phyloP scores from a whole-genome alignment of 2,329 filamentous ascomycete species.

The Pseudogymnoascus sp. region DNA sequence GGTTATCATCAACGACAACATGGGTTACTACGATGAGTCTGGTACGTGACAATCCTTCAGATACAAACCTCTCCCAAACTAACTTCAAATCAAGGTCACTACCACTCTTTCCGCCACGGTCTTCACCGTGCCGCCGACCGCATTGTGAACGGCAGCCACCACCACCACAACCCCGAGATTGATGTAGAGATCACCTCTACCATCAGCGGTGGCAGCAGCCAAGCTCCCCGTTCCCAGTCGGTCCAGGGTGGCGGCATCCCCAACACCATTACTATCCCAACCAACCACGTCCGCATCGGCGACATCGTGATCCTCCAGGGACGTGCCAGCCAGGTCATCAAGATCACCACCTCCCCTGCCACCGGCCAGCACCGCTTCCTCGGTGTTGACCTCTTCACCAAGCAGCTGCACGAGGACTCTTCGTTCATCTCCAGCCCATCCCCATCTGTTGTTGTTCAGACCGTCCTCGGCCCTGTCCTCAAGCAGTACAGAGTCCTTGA shows the following conservation, averaged over 20 bases:
- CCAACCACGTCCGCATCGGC: constrained; percentile 98
- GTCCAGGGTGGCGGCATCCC: constrained; percentile 32
- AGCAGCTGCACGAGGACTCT: constrained; percentile 98
- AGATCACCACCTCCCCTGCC: constrained; percentile 95
- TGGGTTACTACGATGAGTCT: constrained; percentile 76
- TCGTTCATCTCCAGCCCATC: constrained; percentile 96
- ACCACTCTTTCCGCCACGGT: constrained; percentile 67
- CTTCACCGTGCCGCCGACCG: constrained; percentile 58
- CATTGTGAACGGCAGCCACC: constrained; percentile 55
- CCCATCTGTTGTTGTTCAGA: constrained; percentile 95
- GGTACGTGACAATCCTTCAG: constrained; percentile 23
- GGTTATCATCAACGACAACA: constrained; percentile 39
- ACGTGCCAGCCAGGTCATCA: constrained; percentile 98
- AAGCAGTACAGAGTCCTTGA: constrained; percentile 99
- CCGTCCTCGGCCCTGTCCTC: constrained; percentile 98
- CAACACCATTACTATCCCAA: constrained; percentile 95
- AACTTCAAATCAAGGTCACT: constrained; percentile 44
- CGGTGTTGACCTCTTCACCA: constrained; percentile 99
- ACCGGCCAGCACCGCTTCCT: constrained; percentile 99
- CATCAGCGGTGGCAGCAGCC: constrained; percentile 15
- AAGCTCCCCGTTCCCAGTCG: background rate
- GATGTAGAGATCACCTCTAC: constrained; percentile 22
- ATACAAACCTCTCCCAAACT: background rate
- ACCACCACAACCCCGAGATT: constrained; percentile 34
- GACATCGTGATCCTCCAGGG: constrained; percentile 98